Evolutionary conservation across 2,329 filamentous ascomycete species (phyloP).

Genomic region (Calonectria pseudoturangicola): DNA sequence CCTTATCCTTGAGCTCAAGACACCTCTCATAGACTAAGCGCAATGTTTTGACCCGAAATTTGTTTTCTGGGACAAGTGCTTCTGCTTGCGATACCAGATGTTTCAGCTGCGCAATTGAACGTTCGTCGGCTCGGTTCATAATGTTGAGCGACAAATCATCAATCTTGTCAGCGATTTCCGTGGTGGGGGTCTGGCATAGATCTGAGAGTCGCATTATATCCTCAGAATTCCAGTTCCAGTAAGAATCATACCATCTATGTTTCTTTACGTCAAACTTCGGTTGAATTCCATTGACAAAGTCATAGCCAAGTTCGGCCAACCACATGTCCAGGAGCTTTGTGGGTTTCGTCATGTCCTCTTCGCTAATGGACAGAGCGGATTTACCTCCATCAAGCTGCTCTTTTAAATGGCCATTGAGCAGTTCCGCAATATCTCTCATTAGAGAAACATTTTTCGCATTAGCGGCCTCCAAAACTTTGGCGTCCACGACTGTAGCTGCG

Average conservation of each 20-base stretch:
- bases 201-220: conserved; percentile 99
- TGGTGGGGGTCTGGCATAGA: conserved; percentile 91
- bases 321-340: conserved; percentile 96
- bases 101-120: background rate
- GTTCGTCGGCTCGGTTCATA: background rate
- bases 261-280: conserved; percentile 95
- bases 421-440: background rate
- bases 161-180: conserved; percentile 82
- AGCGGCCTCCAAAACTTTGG: background rate
- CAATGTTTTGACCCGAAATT: background rate
- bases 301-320: conserved; percentile 95
- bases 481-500: background rate
- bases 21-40: background rate
- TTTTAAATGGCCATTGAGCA: background rate
- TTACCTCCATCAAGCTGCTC: background rate
- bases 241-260: conserved; percentile 96
- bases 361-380: conserved; percentile 63
- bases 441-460: background rate
- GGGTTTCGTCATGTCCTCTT: conserved; percentile 91
- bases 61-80: background rate
- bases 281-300: conserved; percentile 95
- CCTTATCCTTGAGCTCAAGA: background rate
- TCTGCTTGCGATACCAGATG: background rate
- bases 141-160: conserved; percentile 1
- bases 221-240: conserved; percentile 98